Evolutionary conservation across 768 basidiomycete genomes (phyloP).

Genomic region (Suillus occidentalis): DNA sequence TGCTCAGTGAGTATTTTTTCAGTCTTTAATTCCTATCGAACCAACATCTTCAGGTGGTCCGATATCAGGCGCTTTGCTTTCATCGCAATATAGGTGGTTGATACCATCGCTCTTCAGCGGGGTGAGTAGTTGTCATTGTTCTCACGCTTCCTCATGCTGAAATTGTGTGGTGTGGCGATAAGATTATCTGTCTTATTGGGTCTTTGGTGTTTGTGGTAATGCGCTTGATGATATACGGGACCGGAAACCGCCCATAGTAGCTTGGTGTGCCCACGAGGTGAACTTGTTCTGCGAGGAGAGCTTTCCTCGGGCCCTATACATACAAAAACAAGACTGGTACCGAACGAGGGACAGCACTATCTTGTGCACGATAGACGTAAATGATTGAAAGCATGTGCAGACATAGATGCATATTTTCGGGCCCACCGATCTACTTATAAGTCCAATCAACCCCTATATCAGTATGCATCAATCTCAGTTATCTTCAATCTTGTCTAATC

Average conservation of each 20-base stretch:
- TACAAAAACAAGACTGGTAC: background rate
- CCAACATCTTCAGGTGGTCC: slow-evolving; percentile 50
- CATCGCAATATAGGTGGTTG: slow-evolving; percentile 55
- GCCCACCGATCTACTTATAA: background rate
- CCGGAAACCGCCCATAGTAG: background rate
- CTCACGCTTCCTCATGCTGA: background rate
- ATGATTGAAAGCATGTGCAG: background rate
- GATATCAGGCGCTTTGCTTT: slow-evolving; percentile 56
- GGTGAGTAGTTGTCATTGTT: slow-evolving; percentile 18
- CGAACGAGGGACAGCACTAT: background rate
- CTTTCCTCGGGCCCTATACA: background rate
- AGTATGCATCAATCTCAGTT: background rate
- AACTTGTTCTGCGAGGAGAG: background rate
- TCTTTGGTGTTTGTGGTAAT: background rate
- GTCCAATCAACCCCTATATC: background rate
- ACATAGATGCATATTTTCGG: background rate
- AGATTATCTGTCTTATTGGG: background rate
- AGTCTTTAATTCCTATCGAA: slow-evolving; percentile 6
- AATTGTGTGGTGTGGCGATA: background rate
- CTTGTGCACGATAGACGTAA: background rate
- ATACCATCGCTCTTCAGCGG: slow-evolving; percentile 55
- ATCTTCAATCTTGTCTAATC: background rate
- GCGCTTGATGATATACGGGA: background rate
- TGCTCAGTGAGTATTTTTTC: slow-evolving; percentile 16
- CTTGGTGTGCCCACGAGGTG: background rate